Evolutionary conservation across 352 stramenopile species (phyloP).

Genomic region (Globisporangium barbulae): DNA sequence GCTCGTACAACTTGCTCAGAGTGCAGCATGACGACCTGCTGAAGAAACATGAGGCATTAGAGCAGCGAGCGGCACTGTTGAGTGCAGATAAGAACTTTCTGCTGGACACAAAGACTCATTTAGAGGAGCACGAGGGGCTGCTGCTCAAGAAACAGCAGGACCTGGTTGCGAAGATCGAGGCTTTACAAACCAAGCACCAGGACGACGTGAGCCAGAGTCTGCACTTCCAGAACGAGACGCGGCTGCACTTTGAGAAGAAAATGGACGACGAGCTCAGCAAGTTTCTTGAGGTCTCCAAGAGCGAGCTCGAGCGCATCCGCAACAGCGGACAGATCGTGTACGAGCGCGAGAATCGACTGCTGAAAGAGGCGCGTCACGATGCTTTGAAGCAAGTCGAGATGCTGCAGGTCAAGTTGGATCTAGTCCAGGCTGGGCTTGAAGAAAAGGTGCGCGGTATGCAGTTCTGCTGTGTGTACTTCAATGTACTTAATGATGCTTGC

Average conservation of each 20-base stretch:
- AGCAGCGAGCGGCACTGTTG: slow-evolving; percentile 46
- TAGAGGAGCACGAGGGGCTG: slow-evolving; percentile 47
- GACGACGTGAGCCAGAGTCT: slow-evolving; percentile 29
- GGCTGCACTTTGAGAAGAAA: slow-evolving; percentile 64
- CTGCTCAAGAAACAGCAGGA: slow-evolving; percentile 36
- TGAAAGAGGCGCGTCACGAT: slow-evolving; percentile 61
- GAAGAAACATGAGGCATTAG: slow-evolving; percentile 20
- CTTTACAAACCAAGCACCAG: slow-evolving; percentile 39
- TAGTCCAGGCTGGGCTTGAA: slow-evolving; percentile 42
- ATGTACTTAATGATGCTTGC: neutral
- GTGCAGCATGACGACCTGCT: slow-evolving; percentile 24
- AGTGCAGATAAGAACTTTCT: slow-evolving; percentile 64
- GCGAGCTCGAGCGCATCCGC: slow-evolving; percentile 69
- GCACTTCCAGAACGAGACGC: slow-evolving; percentile 55
- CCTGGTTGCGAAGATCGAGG: slow-evolving; percentile 34
- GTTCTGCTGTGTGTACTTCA: neutral
- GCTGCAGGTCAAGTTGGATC: slow-evolving; percentile 45
- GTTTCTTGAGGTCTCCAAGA: slow-evolving; percentile 67
- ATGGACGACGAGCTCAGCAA: slow-evolving; percentile 59
- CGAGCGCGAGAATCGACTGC: slow-evolving; percentile 69
- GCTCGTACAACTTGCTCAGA: slow-evolving; percentile 13
- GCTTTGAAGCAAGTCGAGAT: slow-evolving; percentile 58
- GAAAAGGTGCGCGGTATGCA: slow-evolving; percentile 33
- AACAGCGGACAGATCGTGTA: slow-evolving; percentile 59
- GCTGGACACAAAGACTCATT: slow-evolving; percentile 43